Conservation (phyloP, 148 eudicot species). For the Chenopodium formosanum region DNA sequence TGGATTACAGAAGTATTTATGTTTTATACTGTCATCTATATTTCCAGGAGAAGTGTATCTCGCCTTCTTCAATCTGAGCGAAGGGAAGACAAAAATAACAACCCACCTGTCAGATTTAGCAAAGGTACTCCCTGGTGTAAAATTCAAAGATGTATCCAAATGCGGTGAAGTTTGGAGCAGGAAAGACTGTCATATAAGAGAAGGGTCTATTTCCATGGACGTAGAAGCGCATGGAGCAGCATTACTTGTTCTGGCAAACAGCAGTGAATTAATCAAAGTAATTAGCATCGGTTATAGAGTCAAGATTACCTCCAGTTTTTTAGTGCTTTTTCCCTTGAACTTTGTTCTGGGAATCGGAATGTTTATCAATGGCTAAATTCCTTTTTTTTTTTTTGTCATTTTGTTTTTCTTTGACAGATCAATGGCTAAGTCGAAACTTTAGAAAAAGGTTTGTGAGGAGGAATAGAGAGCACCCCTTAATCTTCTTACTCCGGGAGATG, state of each 20-base stretch:
- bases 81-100: constrained; percentile 45
- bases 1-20: not conserved
- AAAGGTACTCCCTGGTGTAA: constrained; percentile 45
- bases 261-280: not conserved
- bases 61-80: constrained; percentile 74
- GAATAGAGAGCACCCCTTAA: not conserved
- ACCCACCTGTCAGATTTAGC: constrained; percentile 45
- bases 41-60: constrained; percentile 69
- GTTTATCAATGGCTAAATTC: not conserved
- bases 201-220: constrained; percentile 40
- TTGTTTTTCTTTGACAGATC: too few species aligned
- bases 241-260: constrained; percentile 44
- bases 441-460: not conserved
- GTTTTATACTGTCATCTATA: not conserved
- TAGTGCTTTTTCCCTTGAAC: not conserved
- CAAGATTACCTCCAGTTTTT: not conserved
- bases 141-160: constrained; percentile 32
- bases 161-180: constrained; percentile 76
- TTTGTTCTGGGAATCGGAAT: not conserved
- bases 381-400: too few species aligned
- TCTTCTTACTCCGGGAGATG: not conserved
- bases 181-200: constrained; percentile 35
- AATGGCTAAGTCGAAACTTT: not conserved
- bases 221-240: constrained; percentile 74
- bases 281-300: not conserved